Percentiles rank a stretch among this genome's conserved stretches.
Conservation (phyloP, 768 basidiomycete species). For the Suillus brevipes region DNA sequence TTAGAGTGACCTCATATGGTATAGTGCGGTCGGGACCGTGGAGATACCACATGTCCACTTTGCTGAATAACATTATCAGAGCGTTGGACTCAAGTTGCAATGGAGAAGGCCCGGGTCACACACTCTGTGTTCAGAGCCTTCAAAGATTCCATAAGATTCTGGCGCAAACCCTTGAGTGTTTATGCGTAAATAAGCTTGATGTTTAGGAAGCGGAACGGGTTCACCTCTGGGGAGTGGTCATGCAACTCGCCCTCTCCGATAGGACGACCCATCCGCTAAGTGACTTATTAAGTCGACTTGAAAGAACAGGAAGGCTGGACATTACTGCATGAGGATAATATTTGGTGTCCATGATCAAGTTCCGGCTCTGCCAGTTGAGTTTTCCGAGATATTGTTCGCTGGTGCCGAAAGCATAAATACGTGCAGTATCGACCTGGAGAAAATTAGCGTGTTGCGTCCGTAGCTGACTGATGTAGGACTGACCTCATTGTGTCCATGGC, state of each 20-base stretch:
- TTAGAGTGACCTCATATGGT: conserved; percentile 26
- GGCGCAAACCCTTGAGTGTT: conserved; percentile 33
- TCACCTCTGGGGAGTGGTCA: conserved; percentile 27
- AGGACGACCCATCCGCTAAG: conserved; percentile 3
- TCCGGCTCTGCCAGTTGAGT: conserved; percentile 48
- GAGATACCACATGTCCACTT: conserved; percentile 12
- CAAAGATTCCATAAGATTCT: conserved; percentile 35
- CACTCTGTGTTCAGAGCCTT: conserved; percentile 51
- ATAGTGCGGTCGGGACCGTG: conserved; percentile 26
- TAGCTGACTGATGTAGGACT: conserved; percentile 9
- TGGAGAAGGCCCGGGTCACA: conserved; percentile 10
- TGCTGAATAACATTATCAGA: conserved; percentile 7
- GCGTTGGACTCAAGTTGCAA: neutral
- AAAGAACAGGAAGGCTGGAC: neutral
- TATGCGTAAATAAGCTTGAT: neutral
- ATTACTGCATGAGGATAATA: conserved; percentile 43
- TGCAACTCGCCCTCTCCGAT: conserved; percentile 4
- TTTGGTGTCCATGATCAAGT: conserved; percentile 61
- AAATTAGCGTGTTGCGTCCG: neutral
- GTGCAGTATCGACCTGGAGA: conserved; percentile 29
- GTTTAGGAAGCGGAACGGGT: neutral
- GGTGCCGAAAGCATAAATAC: conserved; percentile 31
- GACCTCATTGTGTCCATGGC: conserved; percentile 58
- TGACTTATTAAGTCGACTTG: neutral
- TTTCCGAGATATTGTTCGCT: conserved; percentile 46